Evolutionary conservation across 2,329 filamentous ascomycete species (phyloP).

Genomic region (Epicoccum nigrum): DNA sequence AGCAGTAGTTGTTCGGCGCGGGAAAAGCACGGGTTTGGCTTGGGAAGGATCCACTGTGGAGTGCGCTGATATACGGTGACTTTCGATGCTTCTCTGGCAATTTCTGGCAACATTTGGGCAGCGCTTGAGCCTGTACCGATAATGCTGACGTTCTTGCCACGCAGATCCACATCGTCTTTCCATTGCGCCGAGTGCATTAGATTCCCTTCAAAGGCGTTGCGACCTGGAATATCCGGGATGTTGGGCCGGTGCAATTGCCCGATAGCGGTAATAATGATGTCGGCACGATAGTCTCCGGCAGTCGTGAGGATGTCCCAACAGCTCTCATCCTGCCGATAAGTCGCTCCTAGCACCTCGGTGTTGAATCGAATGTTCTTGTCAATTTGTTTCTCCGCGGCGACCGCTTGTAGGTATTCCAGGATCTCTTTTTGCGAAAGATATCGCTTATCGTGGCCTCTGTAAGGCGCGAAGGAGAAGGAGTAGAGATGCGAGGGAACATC

Average conservation of each 20-base stretch:
- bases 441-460: background rate
- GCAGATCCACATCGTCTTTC: background rate
- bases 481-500: conserved; percentile 8
- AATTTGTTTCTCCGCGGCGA: background rate
- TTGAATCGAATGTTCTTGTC: background rate
- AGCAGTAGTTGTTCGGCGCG: background rate
- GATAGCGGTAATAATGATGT: conserved; percentile 1
- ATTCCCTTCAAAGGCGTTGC: background rate
- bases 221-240: background rate
- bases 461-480: conserved; percentile 56
- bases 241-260: background rate
- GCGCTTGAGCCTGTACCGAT: conserved; percentile 2
- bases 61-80: background rate
- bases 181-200: background rate
- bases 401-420: background rate
- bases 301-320: background rate
- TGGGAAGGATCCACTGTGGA: conserved; percentile 6
- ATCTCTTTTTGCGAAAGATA: conserved; percentile 1
- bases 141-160: background rate
- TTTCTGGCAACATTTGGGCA: background rate
- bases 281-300: background rate
- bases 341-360: background rate
- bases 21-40: background rate
- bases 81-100: background rate
- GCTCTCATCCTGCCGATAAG: background rate